phyloP scores from a whole-genome alignment of 1,139 yeast species.

The Spencermartinsiella ligniputridi region DNA sequence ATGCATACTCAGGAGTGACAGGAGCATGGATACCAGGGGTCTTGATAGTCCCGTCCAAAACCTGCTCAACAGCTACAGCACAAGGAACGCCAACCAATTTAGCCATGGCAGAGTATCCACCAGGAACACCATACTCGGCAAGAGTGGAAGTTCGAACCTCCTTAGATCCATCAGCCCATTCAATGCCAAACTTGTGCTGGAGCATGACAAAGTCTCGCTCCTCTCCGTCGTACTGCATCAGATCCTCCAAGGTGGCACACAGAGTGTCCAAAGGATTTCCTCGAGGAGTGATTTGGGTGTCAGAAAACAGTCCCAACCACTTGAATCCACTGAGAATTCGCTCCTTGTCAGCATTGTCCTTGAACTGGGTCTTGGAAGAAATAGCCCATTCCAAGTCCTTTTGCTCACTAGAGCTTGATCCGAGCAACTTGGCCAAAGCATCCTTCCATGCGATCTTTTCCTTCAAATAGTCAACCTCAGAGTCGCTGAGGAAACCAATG shows the following conservation, averaged over 20 bases:
- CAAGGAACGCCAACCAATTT: constrained; percentile 98
- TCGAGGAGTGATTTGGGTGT: constrained; percentile 71
- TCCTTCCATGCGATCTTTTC: constrained; percentile 73
- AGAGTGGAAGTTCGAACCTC: constrained; percentile 94
- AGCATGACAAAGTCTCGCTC: constrained; percentile 93
- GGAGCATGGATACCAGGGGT: constrained; percentile 90
- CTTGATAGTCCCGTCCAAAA: constrained; percentile 75
- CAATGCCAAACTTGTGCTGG: constrained; percentile 97
- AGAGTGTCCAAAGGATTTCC: constrained; percentile 93
- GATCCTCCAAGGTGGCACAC: constrained; percentile 91
- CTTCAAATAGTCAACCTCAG: constrained; percentile 51
- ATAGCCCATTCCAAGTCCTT: constrained; percentile 72
- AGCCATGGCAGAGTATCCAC: constrained; percentile 98
- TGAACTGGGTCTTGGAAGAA: constrained; percentile 73
- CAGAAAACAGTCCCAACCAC: constrained; percentile 92
- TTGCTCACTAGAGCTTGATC: constrained; percentile 65
- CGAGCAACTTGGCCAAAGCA: constrained; percentile 72
- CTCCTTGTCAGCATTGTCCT: constrained; percentile 74
- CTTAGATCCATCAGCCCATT: constrained; percentile 87
- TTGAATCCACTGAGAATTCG: constrained; percentile 83
- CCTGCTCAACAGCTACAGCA: constrained; percentile 89
- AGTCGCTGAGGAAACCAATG: constrained; percentile 85
- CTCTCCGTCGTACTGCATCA: constrained; percentile 93
- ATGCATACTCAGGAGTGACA: constrained; percentile 81
- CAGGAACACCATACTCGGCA: constrained; percentile 88